These are phyloP conservation scores for Chrysosporium queenslandicum DNA, from an alignment of 2,329 filamentous ascomycete genomes.

Conservation along the genomic window DNA sequence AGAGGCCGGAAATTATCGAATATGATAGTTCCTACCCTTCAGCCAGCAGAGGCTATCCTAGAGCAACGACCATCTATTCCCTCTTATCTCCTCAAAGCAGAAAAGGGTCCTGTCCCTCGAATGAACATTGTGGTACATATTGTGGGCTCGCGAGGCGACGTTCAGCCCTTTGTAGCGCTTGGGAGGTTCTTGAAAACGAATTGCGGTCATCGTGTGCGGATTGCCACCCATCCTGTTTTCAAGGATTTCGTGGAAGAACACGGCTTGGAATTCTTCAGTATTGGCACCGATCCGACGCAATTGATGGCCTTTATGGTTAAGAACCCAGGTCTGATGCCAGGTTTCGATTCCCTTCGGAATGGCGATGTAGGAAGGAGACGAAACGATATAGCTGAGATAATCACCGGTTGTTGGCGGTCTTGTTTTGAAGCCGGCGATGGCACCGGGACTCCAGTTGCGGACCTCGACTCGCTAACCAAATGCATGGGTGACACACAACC, in stretches of 20 bases:
- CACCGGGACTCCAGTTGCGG: conserved; percentile 40
- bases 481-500: conserved; percentile 44
- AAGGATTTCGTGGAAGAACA: conserved; percentile 58
- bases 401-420: conserved; percentile 78
- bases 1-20: conserved; percentile 56
- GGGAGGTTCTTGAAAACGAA: conserved; percentile 54
- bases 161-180: conserved; percentile 64
- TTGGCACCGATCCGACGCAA: conserved; percentile 65
- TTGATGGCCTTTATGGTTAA: conserved; percentile 89
- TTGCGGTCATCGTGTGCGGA: conserved; percentile 60
- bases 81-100: conserved; percentile 57
- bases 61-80: conserved; percentile 33
- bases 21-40: conserved; percentile 55
- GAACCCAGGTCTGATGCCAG: conserved; percentile 75
- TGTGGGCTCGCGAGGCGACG: conserved; percentile 63
- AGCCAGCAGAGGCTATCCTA: conserved; percentile 38
- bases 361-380: conserved; percentile 68
- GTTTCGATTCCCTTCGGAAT: conserved; percentile 62
- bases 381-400: conserved; percentile 64
- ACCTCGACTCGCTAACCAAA: conserved; percentile 43
- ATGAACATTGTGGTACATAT: conserved; percentile 67
- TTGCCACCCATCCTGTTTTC: conserved; percentile 64
- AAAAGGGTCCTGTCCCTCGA: conserved; percentile 48
- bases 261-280: conserved; percentile 64
- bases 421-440: conserved; percentile 73